phyloP scores from a whole-genome alignment of 2,329 filamentous ascomycete genomes.

The Sporothrix curviconia region DNA sequence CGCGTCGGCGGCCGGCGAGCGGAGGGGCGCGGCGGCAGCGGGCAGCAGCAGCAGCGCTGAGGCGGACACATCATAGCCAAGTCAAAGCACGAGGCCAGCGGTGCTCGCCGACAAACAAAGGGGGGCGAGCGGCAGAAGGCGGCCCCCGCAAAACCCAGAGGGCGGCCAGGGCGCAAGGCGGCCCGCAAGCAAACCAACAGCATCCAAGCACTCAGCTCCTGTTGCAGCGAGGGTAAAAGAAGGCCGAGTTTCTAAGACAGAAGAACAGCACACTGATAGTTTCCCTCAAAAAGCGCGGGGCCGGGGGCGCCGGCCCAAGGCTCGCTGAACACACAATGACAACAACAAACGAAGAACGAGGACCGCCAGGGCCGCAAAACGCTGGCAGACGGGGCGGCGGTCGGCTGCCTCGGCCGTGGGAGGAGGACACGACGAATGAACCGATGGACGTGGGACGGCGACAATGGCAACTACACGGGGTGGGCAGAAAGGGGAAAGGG shows the following conservation, averaged over 20 bases:
- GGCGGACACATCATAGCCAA: slow-evolving; percentile 4
- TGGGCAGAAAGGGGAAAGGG: not conserved
- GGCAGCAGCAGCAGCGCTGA: slow-evolving; percentile 2
- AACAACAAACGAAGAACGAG: slow-evolving; percentile 18
- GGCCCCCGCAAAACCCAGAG: slow-evolving; percentile 14
- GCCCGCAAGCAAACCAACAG: too few relatives aligned
- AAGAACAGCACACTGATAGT: slow-evolving; percentile 1
- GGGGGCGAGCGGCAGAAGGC: slow-evolving; percentile 17
- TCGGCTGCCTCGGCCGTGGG: not conserved
- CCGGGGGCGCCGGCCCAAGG: slow-evolving; percentile 20
- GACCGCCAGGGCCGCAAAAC: not conserved
- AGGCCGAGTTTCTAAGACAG: not conserved
- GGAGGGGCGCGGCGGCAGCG: slow-evolving; percentile 9
- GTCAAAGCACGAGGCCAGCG: slow-evolving; percentile 25
- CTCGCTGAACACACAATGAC: slow-evolving; percentile 18
- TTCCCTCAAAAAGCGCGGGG: slow-evolving; percentile 11
- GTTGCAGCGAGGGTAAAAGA: slow-evolving; percentile 10
- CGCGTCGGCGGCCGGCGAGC: slow-evolving; percentile 13
- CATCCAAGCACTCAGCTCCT: too few relatives aligned
- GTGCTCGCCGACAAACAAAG: slow-evolving; percentile 39
- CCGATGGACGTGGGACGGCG: not conserved
- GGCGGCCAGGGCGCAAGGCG: slow-evolving; percentile 12
- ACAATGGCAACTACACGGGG: not conserved
- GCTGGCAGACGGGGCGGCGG: not conserved
- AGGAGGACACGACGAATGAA: slow-evolving; percentile 8